Evolutionary conservation across 1,284 basidiomycete genomes (phyloP).

Genomic region (Moesziomyces globuligerus): DNA sequence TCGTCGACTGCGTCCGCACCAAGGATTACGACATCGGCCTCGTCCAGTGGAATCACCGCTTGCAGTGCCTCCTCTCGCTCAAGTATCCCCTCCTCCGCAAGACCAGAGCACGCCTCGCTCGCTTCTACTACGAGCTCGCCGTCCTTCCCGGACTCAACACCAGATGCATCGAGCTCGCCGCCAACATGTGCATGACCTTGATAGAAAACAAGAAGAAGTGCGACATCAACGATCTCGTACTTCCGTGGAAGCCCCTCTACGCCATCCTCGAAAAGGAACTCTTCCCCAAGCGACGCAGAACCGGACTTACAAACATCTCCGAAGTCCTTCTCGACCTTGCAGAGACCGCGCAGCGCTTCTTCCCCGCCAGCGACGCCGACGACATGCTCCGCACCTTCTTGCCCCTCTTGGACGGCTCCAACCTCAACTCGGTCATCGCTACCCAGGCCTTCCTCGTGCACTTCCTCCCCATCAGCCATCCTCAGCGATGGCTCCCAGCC

Average conservation of each 20-base stretch:
- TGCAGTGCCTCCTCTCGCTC: conserved; percentile 64
- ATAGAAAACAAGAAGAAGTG: conserved; percentile 82
- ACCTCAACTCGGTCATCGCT: conserved; percentile 71
- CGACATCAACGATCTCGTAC: conserved; percentile 80
- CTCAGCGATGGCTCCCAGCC: conserved; percentile 61
- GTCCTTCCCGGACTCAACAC: conserved; percentile 80
- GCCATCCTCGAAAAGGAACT: conserved; percentile 82
- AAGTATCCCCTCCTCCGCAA: conserved; percentile 69
- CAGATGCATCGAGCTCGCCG: conserved; percentile 76
- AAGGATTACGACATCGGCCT: conserved; percentile 72
- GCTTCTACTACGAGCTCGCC: conserved; percentile 84
- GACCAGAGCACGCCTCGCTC: conserved; percentile 79
- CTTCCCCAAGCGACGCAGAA: conserved; percentile 76
- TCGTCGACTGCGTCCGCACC: conserved; percentile 81
- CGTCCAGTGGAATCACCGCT: conserved; percentile 72
- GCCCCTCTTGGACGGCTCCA: conserved; percentile 79
- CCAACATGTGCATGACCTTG: conserved; percentile 78
- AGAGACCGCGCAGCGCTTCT: conserved; percentile 84
- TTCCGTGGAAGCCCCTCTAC: conserved; percentile 88
- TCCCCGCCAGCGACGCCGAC: conserved; percentile 85
- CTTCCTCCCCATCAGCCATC: conserved; percentile 62
- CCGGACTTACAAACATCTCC: conserved; percentile 71
- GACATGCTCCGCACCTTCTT: conserved; percentile 86
- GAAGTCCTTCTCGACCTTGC: conserved; percentile 87
- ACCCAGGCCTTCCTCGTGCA: conserved; percentile 65